Conservation (phyloP, 331 rosid species). For the Erythrophleum ivorense region DNA sequence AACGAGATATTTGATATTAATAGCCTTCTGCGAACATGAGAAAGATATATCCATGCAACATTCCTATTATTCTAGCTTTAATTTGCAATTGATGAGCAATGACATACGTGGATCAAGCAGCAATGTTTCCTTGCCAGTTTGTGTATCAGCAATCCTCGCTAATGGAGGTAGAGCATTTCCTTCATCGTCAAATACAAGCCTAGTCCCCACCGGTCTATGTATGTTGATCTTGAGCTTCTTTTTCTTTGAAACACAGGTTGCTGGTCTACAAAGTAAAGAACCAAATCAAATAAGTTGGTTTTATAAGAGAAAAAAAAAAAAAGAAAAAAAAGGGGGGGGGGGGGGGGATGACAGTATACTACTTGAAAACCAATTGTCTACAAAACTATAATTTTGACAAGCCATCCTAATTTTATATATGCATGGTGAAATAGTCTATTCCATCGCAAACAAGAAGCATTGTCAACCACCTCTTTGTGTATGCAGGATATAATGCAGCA, state of each 20-base stretch:
- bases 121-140: conserved; percentile 46
- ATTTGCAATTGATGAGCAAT: conserved; percentile 26
- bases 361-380: neutral
- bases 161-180: conserved; percentile 80
- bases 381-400: conserved; percentile 8
- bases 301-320: neutral
- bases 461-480: conserved; percentile 1
- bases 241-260: conserved; percentile 70
- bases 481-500: conserved; percentile 22
- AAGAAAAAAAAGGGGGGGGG: neutral
- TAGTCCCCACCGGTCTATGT: conserved; percentile 80
- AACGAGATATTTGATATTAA: neutral
- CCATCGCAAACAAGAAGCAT: conserved; percentile 13
- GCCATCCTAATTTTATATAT: conserved; percentile 4
- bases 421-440: conserved; percentile 11
- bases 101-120: conserved; percentile 70
- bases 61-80: conserved; percentile 13
- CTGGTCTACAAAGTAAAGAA: conserved; percentile 50
- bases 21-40: neutral
- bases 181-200: conserved; percentile 84
- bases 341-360: neutral
- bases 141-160: conserved; percentile 69
- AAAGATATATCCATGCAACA: conserved; percentile 5
- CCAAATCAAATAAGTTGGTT: conserved; percentile 19
- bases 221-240: conserved; percentile 86